Evolutionary conservation across 2,329 filamentous ascomycete species (phyloP).

Genomic region (Thielaviopsis punctulata): DNA sequence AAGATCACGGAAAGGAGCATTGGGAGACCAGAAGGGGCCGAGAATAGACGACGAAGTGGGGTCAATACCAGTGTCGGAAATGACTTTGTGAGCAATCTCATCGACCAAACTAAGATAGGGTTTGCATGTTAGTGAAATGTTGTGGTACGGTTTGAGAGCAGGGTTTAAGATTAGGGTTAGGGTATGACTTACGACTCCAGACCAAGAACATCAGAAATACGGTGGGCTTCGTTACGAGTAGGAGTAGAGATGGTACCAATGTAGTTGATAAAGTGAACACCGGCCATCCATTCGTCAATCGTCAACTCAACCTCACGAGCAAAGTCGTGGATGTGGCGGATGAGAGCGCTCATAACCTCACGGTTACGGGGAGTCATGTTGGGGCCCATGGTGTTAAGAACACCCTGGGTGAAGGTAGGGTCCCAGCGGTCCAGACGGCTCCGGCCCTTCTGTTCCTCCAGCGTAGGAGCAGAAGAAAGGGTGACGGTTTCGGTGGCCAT

Average conservation of each 20-base stretch:
- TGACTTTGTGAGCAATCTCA: constrained; percentile 47
- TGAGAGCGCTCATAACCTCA: constrained; percentile 44
- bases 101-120: constrained; percentile 35
- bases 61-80: constrained; percentile 41
- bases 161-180: background rate
- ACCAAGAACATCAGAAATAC: constrained; percentile 56
- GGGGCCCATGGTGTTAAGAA: constrained; percentile 57
- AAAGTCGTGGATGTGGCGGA: constrained; percentile 63
- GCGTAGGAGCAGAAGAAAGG: background rate
- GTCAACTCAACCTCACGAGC: constrained; percentile 61
- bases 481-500: constrained; percentile 4
- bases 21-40: constrained; percentile 61
- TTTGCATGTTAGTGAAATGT: background rate
- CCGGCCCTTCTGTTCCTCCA: background rate
- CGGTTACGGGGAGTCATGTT: constrained; percentile 48
- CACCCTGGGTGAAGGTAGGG: constrained; percentile 57
- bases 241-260: constrained; percentile 51
- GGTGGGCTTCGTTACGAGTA: constrained; percentile 57
- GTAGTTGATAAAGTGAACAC: constrained; percentile 58
- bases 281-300: constrained; percentile 59
- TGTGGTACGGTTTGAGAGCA: background rate
- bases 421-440: constrained; percentile 24
- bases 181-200: constrained; percentile 43
- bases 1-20: constrained; percentile 53
- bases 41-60: constrained; percentile 64